phyloP scores from a whole-genome alignment of 441 rosid genomes.

The Pelargonium citronellum region DNA sequence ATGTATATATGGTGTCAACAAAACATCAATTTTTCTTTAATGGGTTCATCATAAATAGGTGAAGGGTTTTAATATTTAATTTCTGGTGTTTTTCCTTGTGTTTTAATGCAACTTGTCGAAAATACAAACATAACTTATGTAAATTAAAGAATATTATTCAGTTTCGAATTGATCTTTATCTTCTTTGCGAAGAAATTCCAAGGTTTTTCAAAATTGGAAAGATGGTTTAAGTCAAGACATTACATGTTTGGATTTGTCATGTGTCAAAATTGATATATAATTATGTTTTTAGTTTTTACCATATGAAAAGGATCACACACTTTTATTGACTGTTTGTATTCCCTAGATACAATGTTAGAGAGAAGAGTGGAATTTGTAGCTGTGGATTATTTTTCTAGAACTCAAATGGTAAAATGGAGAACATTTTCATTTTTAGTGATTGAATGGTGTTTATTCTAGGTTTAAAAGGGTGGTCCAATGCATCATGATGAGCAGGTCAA shows the following conservation, averaged over 20 bases:
- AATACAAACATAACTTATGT: neutral
- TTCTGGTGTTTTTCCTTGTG: neutral
- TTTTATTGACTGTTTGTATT: neutral
- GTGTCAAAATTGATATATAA: neutral
- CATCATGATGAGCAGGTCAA: too few relatives aligned
- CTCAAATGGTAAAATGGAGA: neutral
- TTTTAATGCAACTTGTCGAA: slow-evolving; percentile 3
- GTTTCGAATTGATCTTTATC: too few relatives aligned
- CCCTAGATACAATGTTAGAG: neutral
- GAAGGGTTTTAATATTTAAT: too few relatives aligned
- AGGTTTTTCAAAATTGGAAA: neutral
- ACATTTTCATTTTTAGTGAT: too few relatives aligned
- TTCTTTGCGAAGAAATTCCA: neutral
- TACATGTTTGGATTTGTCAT: neutral
- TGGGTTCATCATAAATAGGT: neutral
- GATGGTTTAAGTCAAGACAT: neutral
- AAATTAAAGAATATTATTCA: too few relatives aligned
- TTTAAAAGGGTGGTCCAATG: too few relatives aligned
- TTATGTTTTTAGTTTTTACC: neutral
- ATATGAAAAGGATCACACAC: slow-evolving; percentile 4
- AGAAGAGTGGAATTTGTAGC: neutral
- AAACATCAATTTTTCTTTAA: neutral
- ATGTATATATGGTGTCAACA: neutral
- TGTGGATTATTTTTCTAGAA: neutral
- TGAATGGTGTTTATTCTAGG: too few relatives aligned